phyloP scores from a whole-genome alignment of 2,329 filamentous ascomycete genomes.

The Epicoccum sorghinum region DNA sequence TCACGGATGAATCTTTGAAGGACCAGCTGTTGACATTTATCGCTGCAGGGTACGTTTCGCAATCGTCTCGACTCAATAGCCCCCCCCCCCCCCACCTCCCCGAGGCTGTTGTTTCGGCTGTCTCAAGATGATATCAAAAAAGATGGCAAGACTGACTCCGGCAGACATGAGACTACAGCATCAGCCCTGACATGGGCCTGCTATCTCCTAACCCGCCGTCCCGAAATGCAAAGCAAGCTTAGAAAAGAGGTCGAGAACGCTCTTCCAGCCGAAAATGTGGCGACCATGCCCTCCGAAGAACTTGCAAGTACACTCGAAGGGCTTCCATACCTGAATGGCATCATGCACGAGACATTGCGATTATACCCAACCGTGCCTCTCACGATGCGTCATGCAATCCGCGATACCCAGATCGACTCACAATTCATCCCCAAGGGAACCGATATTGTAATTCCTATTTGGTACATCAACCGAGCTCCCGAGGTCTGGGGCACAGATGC shows the following conservation, averaged over 20 bases:
- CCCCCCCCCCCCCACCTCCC: too few species aligned
- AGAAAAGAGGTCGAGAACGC: not conserved
- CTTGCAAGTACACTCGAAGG: not conserved
- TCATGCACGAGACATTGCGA: not conserved
- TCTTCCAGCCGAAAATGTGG: not conserved
- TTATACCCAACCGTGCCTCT: not conserved
- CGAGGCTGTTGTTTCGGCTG: too few species aligned
- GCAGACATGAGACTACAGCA: not conserved
- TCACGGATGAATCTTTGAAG: not conserved
- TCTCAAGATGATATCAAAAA: too few species aligned
- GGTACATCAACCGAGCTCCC: not conserved
- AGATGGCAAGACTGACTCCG: too few species aligned
- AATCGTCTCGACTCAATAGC: too few species aligned
- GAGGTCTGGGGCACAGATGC: not conserved
- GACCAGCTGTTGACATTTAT: not conserved
- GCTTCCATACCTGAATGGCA: not conserved
- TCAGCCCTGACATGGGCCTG: not conserved
- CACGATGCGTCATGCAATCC: not conserved
- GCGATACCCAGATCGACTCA: not conserved
- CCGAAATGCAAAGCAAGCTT: not conserved
- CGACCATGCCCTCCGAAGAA: not conserved
- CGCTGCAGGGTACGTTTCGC: not conserved
- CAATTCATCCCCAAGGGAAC: not conserved
- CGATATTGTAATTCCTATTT: not conserved
- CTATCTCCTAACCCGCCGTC: not conserved